Base-by-base conservation (phyloP, 257 asterid species). In the Petunia axillaris region DNA sequence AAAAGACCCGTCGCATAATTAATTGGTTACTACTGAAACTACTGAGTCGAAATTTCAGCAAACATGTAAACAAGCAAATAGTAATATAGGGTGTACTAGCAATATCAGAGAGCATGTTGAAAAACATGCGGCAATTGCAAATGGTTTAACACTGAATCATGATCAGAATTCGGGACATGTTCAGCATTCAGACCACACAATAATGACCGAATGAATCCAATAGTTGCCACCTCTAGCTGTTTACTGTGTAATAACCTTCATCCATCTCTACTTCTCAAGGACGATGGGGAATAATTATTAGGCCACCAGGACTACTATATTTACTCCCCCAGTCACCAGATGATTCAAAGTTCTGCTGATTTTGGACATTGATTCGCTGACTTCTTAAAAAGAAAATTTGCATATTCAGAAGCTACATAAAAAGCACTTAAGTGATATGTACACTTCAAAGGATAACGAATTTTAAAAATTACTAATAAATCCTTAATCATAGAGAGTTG, bases 1-100 rank as follows among this genome's bases (percentile, higher is more conserved):
- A 83, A 85, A 52, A 81, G 77, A 41, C 62, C 66, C 66, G 75
- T 76, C 75, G 60, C 82, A 85, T 37, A 71, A 80, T 80, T 54
- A 41, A 79, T 82, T 77, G 84, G 80, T 16, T 57, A 78, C 43
- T 78, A 62, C 54, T 81, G 76, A 60, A n/a, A 79, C 64, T 77
- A 66, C 7, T 58, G 35, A 62, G 41, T 41, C 11, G 52, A 73
- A 3, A 43, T 37, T 40, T 13, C 43, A 48, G 25, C 8, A 53
- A 75, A 40, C 53, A 60, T 35, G 43, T 77, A 64, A 64, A 7
- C 82, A 73, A 48, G 50, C 62, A 73, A 50, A 73, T 50, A 73
- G 46, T 50, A 73, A 73, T 73, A 13, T 35, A 73, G 62, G 50
- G 62, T 50, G 46, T 73, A 50, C 46, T 35, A 73, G 44, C 46